phyloP scores from a whole-genome alignment of 2,329 filamentous ascomycete species.

The Laburnicola sp. region DNA sequence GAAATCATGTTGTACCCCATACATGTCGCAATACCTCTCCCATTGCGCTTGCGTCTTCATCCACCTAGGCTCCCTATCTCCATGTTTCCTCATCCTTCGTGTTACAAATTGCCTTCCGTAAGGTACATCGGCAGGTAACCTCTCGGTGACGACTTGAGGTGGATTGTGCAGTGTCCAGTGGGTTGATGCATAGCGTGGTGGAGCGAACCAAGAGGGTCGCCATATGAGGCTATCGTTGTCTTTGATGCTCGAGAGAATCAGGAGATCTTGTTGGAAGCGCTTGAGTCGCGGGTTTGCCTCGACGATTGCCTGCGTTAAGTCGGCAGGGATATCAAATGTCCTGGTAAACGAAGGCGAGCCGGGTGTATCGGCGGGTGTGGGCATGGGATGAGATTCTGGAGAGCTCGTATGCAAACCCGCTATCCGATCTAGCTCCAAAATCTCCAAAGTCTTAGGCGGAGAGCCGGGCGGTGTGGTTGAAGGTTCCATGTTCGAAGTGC shows the following conservation, averaged over 20 bases:
- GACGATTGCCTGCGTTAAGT: slow-evolving; percentile 22
- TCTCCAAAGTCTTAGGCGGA: neutral
- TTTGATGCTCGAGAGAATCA: slow-evolving; percentile 29
- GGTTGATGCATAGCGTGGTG: neutral
- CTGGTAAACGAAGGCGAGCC: neutral
- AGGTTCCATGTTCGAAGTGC: neutral
- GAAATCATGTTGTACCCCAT: slow-evolving; percentile 27
- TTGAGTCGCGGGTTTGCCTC: slow-evolving; percentile 15
- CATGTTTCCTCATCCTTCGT: slow-evolving; percentile 22
- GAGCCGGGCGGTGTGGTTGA: neutral
- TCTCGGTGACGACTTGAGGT: slow-evolving; percentile 33
- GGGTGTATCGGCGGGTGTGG: no score
- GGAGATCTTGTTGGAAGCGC: slow-evolving; percentile 32
- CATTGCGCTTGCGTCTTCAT: slow-evolving; percentile 30
- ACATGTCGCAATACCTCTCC: slow-evolving; percentile 25
- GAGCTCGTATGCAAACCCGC: no score
- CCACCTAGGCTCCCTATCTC: slow-evolving; percentile 21
- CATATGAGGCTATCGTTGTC: slow-evolving; percentile 35
- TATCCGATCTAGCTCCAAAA: no score
- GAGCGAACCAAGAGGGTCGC: slow-evolving; percentile 34
- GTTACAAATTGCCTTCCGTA: slow-evolving; percentile 18
- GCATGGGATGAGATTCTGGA: neutral
- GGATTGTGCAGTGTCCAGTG: slow-evolving; percentile 38
- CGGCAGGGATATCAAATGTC: slow-evolving; percentile 9
- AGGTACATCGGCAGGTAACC: slow-evolving; percentile 8